phyloP scores from a whole-genome alignment of 2,329 filamentous ascomycete genomes.

The Curvularia verruculosa region DNA sequence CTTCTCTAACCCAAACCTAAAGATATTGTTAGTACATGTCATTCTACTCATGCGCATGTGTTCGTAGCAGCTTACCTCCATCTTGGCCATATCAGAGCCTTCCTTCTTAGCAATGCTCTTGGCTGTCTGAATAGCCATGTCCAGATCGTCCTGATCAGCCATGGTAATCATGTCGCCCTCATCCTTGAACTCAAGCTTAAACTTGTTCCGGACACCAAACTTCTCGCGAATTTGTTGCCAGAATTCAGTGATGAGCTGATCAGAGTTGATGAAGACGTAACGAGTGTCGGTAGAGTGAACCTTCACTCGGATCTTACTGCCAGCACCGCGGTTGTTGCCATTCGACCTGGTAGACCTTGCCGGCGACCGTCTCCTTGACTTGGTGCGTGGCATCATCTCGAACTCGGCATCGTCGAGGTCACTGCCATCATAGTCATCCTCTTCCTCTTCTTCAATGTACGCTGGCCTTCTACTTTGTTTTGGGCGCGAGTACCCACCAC shows the following conservation, averaged over 20 bases:
- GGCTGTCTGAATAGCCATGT: conserved; percentile 78
- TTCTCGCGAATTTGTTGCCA: conserved; percentile 83
- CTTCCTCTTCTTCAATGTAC: conserved; percentile 82
- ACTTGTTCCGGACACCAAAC: conserved; percentile 75
- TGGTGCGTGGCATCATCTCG: conserved; percentile 70
- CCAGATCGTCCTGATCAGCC: conserved; percentile 93
- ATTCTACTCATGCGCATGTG: neutral
- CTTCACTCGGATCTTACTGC: conserved; percentile 84
- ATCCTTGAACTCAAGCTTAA: conserved; percentile 88
- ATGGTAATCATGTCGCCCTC: conserved; percentile 98
- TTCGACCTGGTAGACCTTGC: conserved; percentile 46
- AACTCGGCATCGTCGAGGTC: conserved; percentile 79
- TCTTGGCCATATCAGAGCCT: conserved; percentile 82
- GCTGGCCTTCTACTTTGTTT: conserved; percentile 55
- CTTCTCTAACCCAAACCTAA: conserved; percentile 55
- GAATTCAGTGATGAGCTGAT: conserved; percentile 77
- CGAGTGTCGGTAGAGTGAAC: conserved; percentile 86
- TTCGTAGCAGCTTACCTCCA: conserved; percentile 78
- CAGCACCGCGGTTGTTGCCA: conserved; percentile 58
- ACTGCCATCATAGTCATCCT: conserved; percentile 73
- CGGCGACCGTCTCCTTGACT: conserved; percentile 51
- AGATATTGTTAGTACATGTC: conserved; percentile 47
- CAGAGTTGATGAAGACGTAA: conserved; percentile 83
- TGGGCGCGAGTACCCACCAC: conserved; percentile 36
- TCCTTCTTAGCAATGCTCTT: conserved; percentile 74